Percentiles rank a stretch among this genome's conserved stretches.
phyloP scores from a whole-genome alignment of 371 early-diverging fungal genomes.

The Mortierella sp. region DNA sequence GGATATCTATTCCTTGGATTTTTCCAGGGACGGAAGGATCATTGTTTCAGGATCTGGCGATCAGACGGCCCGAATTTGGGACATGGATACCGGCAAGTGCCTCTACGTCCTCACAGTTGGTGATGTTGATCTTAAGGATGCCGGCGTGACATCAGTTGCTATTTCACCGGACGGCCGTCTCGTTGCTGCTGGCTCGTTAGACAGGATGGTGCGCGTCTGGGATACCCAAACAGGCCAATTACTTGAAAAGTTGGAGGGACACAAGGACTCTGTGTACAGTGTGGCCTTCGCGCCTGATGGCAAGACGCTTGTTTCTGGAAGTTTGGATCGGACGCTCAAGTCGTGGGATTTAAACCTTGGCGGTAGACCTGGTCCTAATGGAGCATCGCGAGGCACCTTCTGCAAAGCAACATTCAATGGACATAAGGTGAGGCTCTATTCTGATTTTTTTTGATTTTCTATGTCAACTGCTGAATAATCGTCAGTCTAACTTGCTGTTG shows the following conservation, averaged over 20 bases:
- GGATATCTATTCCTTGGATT: slow-evolving; percentile 98
- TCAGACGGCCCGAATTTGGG: slow-evolving; percentile 92
- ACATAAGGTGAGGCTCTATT: slow-evolving; percentile 64
- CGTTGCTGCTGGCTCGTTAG: slow-evolving; percentile 94
- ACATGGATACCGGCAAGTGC: slow-evolving; percentile 81
- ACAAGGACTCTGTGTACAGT: slow-evolving; percentile 96
- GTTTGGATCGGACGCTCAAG: slow-evolving; percentile 95
- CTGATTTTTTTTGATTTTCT: not conserved
- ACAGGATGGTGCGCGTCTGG: slow-evolving; percentile 96
- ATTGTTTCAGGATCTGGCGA: slow-evolving; percentile 98
- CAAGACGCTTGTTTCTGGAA: slow-evolving; percentile 91
- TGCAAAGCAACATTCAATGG: slow-evolving; percentile 74
- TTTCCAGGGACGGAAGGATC: slow-evolving; percentile 92
- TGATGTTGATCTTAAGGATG: slow-evolving; percentile 88
- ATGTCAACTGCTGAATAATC: too few species aligned
- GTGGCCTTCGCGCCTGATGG: slow-evolving; percentile 98
- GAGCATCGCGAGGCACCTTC: slow-evolving; percentile 49
- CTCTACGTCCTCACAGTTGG: slow-evolving; percentile 84
- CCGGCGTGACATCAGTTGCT: slow-evolving; percentile 96
- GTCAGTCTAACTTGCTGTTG: not conserved
- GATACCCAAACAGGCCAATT: slow-evolving; percentile 86
- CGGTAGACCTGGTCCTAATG: slow-evolving; percentile 58
- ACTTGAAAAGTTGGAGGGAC: slow-evolving; percentile 94
- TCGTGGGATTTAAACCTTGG: slow-evolving; percentile 90
- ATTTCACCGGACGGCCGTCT: slow-evolving; percentile 87